A percentile compares a stretch with the other conserved stretches of the same genome.
Conservation (phyloP, 1,284 basidiomycete genomes). For the Peniophora sp. region DNA sequence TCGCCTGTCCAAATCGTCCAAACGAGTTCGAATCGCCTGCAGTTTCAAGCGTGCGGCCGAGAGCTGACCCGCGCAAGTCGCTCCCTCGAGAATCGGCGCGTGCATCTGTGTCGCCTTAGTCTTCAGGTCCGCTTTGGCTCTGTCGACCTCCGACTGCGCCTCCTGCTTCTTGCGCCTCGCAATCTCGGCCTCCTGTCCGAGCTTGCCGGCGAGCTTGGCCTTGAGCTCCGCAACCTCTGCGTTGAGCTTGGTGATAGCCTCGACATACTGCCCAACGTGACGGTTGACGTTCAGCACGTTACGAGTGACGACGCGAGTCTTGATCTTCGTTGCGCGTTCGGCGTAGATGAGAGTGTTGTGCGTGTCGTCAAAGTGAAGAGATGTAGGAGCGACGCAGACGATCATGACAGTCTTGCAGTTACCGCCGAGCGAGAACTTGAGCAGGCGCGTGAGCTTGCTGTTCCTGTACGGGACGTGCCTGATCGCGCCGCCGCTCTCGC, state of each 20-base stretch:
- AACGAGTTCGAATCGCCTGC: conserved; percentile 52
- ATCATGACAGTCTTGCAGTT: conserved; percentile 99
- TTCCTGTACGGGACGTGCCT: conserved; percentile 94
- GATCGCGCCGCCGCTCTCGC: conserved; percentile 76
- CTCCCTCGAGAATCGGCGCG: conserved; percentile 70
- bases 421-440: conserved; percentile 94
- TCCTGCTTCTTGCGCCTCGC: conserved; percentile 58
- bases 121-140: conserved; percentile 64
- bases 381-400: conserved; percentile 92
- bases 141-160: conserved; percentile 60
- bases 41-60: conserved; percentile 71
- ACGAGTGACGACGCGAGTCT: conserved; percentile 86
- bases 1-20: conserved; percentile 56
- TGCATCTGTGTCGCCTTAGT: conserved; percentile 62
- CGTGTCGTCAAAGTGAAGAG: conserved; percentile 93
- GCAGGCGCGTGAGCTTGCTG: conserved; percentile 90
- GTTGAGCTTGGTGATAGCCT: conserved; percentile 87
- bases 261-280: conserved; percentile 89
- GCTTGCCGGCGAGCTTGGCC: conserved; percentile 69
- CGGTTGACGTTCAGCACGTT: conserved; percentile 92
- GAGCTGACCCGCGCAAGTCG: conserved; percentile 66
- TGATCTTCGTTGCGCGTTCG: conserved; percentile 94
- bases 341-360: conserved; percentile 96
- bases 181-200: conserved; percentile 53
- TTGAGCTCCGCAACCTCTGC: conserved; percentile 82